Base-by-base conservation (phyloP, 2,329 filamentous ascomycete genomes). In the Exophiala mesophila region DNA sequence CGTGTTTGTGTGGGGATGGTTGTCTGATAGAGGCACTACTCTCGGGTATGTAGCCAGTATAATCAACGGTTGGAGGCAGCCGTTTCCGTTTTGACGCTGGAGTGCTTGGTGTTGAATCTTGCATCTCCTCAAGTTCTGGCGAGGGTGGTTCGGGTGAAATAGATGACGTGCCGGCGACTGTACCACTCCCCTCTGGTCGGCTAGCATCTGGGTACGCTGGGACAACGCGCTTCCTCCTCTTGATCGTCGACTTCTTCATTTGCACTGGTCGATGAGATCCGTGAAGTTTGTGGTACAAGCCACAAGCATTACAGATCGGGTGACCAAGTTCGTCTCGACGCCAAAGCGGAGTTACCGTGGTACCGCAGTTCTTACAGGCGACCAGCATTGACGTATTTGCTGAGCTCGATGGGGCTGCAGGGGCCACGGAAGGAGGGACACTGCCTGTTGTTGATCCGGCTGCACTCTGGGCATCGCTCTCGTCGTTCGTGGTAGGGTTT, bases 181-280 rank as follows among this genome's bases (percentile, higher is more conserved):
- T 36, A 8, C 43, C 28, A 15, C 18, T 36, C 16, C 35, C 37
- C 17, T 59, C 40, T n/a, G 43, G 36, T 31, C 39, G 36, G 7
- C 33, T 36, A 23, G 31, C 64, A 43, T 71, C 71, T 41, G 69
- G 64, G 18, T 78, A 70, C 13, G 85, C 88, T 13, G 90, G 89
- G 31, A 97, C 89, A 4, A 97, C 88, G 45, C 92, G 82, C 72
- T 97, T 97, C 47, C 92, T 77, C 49, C 92, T 80, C 66, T 98
- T 97, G 63, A 98, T 98, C 18, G 94, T 85, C 3, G 88, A 85
- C 64, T 96, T 97, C 66, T 97, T 98, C 92, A 98, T 97, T n/a
- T 88, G 88, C 4, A 92, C 87, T 0, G 92, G 92, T 30, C 92
- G 78, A 64, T 96, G 90, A 20, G 88, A 82, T 41, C 89, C 89